Evolutionary conservation across 805 yeast genomes (phyloP).

Genomic region (Wickerhamiella bombiphila): DNA sequence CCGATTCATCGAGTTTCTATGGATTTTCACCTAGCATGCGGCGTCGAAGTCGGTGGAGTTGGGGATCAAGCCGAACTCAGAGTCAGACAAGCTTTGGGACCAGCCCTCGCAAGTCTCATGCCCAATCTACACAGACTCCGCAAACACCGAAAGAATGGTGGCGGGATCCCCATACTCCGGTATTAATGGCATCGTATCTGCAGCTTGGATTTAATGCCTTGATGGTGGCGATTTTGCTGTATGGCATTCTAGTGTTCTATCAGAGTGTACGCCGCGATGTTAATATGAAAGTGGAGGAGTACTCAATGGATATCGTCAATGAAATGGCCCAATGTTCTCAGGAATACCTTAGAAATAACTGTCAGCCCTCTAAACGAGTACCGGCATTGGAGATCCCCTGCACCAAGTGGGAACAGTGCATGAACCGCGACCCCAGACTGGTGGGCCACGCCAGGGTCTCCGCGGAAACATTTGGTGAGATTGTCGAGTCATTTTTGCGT

Average conservation of each 20-base stretch:
- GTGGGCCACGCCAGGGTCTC: constrained; percentile 58
- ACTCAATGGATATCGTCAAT: constrained; percentile 42
- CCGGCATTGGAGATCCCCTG: constrained; percentile 67
- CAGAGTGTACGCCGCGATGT: constrained; percentile 54
- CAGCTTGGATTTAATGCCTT: constrained; percentile 47
- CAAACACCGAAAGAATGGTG: constrained; percentile 3
- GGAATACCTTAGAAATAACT: constrained; percentile 57
- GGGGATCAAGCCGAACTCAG: not conserved
- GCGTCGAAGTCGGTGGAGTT: constrained; percentile 1
- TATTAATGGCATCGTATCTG: constrained; percentile 43
- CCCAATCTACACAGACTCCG: not conserved
- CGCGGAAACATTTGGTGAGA: constrained; percentile 73
- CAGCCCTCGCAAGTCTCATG: not conserved
- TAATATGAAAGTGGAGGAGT: constrained; percentile 48
- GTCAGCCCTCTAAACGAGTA: constrained; percentile 46
- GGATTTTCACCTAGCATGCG: constrained; percentile 9
- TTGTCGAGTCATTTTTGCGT: constrained; percentile 57
- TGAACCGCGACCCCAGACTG: constrained; percentile 57
- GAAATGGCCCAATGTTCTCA: constrained; percentile 57
- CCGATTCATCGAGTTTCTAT: constrained; percentile 5
- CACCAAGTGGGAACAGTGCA: constrained; percentile 63
- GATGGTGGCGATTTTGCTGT: constrained; percentile 37
- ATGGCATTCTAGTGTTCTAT: constrained; percentile 36
- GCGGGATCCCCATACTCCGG: constrained; percentile 29
- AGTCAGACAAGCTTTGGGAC: not conserved